A percentile compares a stretch with the other conserved stretches of the same genome.
phyloP scores from a whole-genome alignment of 768 basidiomycete genomes.

The Lepiota subincarnata region DNA sequence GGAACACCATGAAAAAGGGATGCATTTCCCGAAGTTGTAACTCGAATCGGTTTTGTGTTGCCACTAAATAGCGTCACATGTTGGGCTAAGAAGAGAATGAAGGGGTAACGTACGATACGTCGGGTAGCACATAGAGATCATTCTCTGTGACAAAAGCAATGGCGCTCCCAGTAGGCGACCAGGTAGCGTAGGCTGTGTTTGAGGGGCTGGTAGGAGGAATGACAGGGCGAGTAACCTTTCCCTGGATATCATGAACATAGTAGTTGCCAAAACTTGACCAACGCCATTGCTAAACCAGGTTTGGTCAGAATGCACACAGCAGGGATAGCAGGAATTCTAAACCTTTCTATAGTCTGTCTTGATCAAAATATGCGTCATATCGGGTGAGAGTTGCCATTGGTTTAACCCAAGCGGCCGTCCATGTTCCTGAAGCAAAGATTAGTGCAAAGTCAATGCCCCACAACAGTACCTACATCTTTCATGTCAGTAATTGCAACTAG shows the following conservation, averaged over 20 bases:
- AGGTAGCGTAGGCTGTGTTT: constrained; percentile 72
- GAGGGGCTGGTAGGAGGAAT: constrained; percentile 67
- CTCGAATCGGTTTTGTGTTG: constrained; percentile 52
- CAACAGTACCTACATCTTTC: constrained; percentile 48
- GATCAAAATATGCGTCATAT: constrained; percentile 86
- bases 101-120: constrained; percentile 47
- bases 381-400: constrained; percentile 82
- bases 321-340: neutral
- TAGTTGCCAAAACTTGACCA: constrained; percentile 89
- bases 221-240: constrained; percentile 67
- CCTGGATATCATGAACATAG: constrained; percentile 79
- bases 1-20: constrained; percentile 92
- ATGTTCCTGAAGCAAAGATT: constrained; percentile 39
- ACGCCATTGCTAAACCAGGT: constrained; percentile 80
- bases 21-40: constrained; percentile 78
- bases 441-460: neutral
- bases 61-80: constrained; percentile 20
- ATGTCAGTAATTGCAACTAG: constrained; percentile 59
- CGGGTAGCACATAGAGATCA: constrained; percentile 82
- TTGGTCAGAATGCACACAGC: constrained; percentile 7
- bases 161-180: constrained; percentile 81
- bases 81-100: neutral
- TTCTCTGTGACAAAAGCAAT: constrained; percentile 86
- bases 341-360: constrained; percentile 75
- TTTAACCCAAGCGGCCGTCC: constrained; percentile 48